Evolutionary conservation across 331 rosid species (phyloP), one percentile per base, ranked within the genome.

Genomic region (Rhamnella rubrinervis): DNA sequence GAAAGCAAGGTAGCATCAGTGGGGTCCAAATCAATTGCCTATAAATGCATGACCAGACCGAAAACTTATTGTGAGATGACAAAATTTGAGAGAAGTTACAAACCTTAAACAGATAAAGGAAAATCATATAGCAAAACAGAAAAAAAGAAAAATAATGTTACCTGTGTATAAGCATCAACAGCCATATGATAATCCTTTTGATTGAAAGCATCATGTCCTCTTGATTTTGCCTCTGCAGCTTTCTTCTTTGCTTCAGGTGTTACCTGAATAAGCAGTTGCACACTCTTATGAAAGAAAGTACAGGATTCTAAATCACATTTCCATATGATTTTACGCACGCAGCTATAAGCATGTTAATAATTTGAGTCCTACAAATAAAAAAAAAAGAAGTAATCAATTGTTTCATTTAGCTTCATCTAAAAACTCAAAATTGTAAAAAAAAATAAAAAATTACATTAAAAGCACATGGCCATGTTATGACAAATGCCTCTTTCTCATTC

Each of bases 151-250:
- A 25, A 59, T n/a, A 71, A 74, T 35, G 73, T 14, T 67, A 89
- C 99, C 81, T 91, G 99, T 6, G 99, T 95, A 65, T 95, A 95
- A 62, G 87, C 92, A 85, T 95, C 96, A 39, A 91, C 63, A 15
- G 99, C 99, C 23, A 40, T 70, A 20, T 61, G 76, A 73, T 66
- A 83, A 61, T 95, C 96, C 66, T 87, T 79, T 65, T 79, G 76
- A 28, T 80, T 76, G 84, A 89, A 95, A 78, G 99, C 97, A 71
- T 95, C 97, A 1, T 82, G 86, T 55, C 92, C 99, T 85, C 97
- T 86, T 37, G 87, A 71, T 86, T 95, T 95, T 77, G 96, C 95
- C 79, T 91, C 97, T 40, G 92, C 92, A 63, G 97, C 97, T 82
- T 86, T 82, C 84, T 80, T 86, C 80, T 89, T 89, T 53, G 86